Base-by-base conservation (phyloP, 106 monocot species). In the Dactylorhiza incarnata region DNA sequence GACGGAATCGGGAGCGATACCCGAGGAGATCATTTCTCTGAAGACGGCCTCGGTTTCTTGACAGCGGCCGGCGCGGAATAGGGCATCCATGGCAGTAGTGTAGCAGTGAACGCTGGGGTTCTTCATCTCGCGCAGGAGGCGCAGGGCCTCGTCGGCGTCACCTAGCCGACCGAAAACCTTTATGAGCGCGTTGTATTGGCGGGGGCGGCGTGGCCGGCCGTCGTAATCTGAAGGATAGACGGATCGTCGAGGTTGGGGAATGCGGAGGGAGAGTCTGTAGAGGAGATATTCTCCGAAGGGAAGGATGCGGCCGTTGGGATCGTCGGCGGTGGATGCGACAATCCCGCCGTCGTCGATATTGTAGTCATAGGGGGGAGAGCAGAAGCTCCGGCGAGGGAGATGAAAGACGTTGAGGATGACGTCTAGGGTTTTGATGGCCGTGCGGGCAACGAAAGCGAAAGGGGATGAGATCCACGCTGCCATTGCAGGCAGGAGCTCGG, bases 151-250 rank as follows among this genome's bases (percentile, higher is more conserved):
- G 23, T 73, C 78, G 24, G 78, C 22, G 17, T 80, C 23, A 63
- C 84, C 82, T 50, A 81, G 65, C 2, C 62, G 68, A 26, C 49
- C 68, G 49, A 78, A 78, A 45, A 78, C 75, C 58, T 72, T 76
- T 83, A 87, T 87, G 25, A 85, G 73, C 62, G 50, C 22, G 76
- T 78, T 75, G 71, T 78, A 84, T 22, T 76, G 74, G 61, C 68
- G 59, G 6, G 71, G 80, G 37, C 29, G 7, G 26, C 49, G 45
- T 14, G 75, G 81, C 45, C 11, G 24, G 77, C 49, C 76, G 73
- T 54, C 49, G 75, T 19, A 46, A 10, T 50, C 9, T 9, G 59
- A 69, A 16, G 26, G 5, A 49, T 14, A 53, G 48, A 26, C 52
- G 22, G 23, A 3, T 25, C 44, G 44, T 16, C 22, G 46, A 66